phyloP scores from a whole-genome alignment of 305 asterid species.

The Caryopteris hybrid region DNA sequence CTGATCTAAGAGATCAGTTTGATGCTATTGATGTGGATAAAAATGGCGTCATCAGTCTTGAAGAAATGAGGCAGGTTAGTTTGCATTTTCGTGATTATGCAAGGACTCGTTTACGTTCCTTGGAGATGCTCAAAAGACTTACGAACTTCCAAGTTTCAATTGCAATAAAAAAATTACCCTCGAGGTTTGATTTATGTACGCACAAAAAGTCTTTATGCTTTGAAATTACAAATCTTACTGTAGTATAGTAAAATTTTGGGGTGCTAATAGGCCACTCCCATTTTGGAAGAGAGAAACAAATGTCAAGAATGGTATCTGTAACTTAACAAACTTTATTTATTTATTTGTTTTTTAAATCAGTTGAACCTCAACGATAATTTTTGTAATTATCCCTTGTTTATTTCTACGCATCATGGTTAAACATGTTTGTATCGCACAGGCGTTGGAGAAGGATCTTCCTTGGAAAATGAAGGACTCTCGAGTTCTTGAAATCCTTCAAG shows the following conservation, averaged over 20 bases:
- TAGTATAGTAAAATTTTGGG: too few relatives aligned
- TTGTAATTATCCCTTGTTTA: neutral
- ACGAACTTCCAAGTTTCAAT: neutral
- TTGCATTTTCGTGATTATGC: neutral
- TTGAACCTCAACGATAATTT: too few relatives aligned
- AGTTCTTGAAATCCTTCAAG: constrained; percentile 92
- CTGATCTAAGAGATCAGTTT: constrained; percentile 89
- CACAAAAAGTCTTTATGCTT: too few relatives aligned
- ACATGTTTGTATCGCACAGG: constrained; percentile 37
- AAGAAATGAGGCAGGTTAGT: constrained; percentile 96
- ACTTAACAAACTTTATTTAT: too few relatives aligned
- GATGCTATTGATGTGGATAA: constrained; percentile 94
- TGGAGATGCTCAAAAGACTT: constrained; percentile 7
- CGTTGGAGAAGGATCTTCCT: constrained; percentile 94
- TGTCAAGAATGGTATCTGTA: neutral
- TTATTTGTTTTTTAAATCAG: too few relatives aligned
- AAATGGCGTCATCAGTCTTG: constrained; percentile 91
- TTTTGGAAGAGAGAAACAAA: neutral
- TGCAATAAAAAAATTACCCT: too few relatives aligned
- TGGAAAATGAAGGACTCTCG: constrained; percentile 96
- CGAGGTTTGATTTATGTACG: too few relatives aligned
- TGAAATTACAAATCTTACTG: neutral
- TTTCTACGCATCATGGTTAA: neutral
- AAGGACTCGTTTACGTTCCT: neutral
- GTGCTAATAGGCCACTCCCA: too few relatives aligned